Conservation (phyloP, 495 filamentous ascomycete species). For the Penicillium cinerascens region DNA sequence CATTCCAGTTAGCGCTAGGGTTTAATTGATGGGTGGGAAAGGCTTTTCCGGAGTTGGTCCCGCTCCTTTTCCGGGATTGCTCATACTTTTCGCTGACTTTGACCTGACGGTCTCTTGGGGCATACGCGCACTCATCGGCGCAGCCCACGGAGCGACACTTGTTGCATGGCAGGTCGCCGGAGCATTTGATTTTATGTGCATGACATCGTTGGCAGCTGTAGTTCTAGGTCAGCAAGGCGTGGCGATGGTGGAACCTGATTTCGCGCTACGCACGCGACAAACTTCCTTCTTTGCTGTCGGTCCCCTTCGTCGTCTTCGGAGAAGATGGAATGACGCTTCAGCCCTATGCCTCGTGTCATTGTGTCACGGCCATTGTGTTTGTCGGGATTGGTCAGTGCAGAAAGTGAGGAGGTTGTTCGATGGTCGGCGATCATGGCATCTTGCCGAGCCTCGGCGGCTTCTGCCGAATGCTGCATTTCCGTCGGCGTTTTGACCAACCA, state of each 20-base stretch:
- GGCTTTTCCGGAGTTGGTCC: not conserved
- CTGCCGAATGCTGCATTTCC: not conserved
- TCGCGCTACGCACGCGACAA: slow-evolving; percentile 30
- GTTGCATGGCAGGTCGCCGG: slow-evolving; percentile 38
- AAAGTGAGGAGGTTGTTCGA: not conserved
- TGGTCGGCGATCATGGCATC: not conserved
- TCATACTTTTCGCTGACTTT: slow-evolving; percentile 45
- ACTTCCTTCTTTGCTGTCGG: slow-evolving; percentile 32
- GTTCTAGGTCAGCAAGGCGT: not conserved
- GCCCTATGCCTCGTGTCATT: slow-evolving; percentile 17
- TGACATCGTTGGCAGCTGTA: slow-evolving; percentile 45
- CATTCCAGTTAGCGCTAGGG: not conserved
- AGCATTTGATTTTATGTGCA: slow-evolving; percentile 47
- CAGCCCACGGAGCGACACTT: slow-evolving; percentile 38
- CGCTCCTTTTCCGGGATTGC: not conserved
- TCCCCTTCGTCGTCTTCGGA: slow-evolving; percentile 14
- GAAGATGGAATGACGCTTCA: slow-evolving; percentile 13
- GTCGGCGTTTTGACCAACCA: not conserved
- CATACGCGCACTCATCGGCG: slow-evolving; percentile 39
- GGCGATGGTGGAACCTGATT: not conserved
- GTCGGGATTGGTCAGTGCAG: slow-evolving; percentile 9
- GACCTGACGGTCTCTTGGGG: slow-evolving; percentile 39
- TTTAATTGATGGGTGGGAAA: not conserved
- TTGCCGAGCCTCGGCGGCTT: slow-evolving; percentile 13
- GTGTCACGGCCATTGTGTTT: slow-evolving; percentile 1